Percentiles rank a stretch among this genome's conserved stretches.
Evolutionary conservation across 2,329 filamentous ascomycete genomes (phyloP).

Genomic region (Ascochyta lentis): DNA sequence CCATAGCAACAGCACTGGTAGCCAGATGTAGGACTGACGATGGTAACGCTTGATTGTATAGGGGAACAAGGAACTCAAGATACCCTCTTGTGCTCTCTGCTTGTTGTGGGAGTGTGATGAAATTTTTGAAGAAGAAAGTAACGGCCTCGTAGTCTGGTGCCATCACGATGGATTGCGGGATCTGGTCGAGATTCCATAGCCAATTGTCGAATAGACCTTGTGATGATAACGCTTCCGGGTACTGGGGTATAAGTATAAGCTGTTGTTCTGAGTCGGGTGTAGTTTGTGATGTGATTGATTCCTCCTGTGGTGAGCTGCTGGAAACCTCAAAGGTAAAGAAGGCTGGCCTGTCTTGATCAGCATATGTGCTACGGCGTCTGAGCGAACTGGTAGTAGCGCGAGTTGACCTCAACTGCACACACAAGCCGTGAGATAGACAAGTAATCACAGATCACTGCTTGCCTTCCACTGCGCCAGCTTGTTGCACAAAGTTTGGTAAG

Average conservation of each 20-base stretch:
- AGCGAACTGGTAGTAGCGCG: neutral
- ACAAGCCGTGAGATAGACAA: neutral
- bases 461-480: no score
- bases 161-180: conserved; percentile 37
- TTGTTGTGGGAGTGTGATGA: conserved; percentile 48
- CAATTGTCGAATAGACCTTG: conserved; percentile 36
- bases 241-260: conserved; percentile 30
- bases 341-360: conserved; percentile 5
- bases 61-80: conserved; percentile 47
- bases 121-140: conserved; percentile 53
- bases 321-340: conserved; percentile 6
- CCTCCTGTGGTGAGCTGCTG: neutral
- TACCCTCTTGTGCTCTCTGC: conserved; percentile 48
- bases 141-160: conserved; percentile 48
- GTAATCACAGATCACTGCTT: neutral
- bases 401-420: neutral
- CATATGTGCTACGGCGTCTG: neutral
- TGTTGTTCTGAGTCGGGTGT: conserved; percentile 20
- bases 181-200: conserved; percentile 39
- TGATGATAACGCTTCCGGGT: conserved; percentile 12
- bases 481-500: neutral
- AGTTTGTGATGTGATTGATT: neutral
- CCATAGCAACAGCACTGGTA: conserved; percentile 49
- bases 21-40: conserved; percentile 50
- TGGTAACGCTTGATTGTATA: conserved; percentile 45